A percentile compares a stretch with the other conserved stretches of the same genome.
Evolutionary conservation across 2,329 filamentous ascomycete species (phyloP).

Genomic region (Fusarium ramigenum): DNA sequence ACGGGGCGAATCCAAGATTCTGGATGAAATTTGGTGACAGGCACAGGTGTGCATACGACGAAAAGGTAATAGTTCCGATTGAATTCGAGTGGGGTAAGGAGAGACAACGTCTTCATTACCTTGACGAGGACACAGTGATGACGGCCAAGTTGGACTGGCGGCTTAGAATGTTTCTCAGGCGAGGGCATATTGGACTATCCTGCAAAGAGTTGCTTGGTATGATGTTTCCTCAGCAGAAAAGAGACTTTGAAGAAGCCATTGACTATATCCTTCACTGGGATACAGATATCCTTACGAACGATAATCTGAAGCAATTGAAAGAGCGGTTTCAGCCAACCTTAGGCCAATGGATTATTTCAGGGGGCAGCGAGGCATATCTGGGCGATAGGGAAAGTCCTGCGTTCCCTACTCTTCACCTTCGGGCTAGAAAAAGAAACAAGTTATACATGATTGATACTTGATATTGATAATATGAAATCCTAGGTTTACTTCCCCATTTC

Average conservation of each 20-base stretch:
- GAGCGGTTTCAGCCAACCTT: neutral
- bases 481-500: too few species aligned
- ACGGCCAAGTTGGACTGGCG: rapidly evolving
- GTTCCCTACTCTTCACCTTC: neutral
- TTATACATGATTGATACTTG: too few species aligned
- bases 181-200: rapidly evolving
- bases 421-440: too few species aligned
- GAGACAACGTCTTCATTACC: rapidly evolving
- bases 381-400: rapidly evolving
- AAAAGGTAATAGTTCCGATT: rapidly evolving
- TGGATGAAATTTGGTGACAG: rapidly evolving
- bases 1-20: neutral
- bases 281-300: rapidly evolving
- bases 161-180: neutral
- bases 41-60: rapidly evolving
- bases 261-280: neutral
- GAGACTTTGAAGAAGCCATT: rapidly evolving
- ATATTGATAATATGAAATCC: too few species aligned
- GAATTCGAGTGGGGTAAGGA: neutral
- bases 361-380: rapidly evolving
- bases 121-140: rapidly evolving
- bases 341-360: rapidly evolving
- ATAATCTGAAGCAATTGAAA: rapidly evolving
- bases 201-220: neutral
- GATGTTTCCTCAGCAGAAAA: neutral